Evolutionary conservation across 228 moss, liverwort and hornwort genomes (phyloP), one percentile per base, ranked within the genome.

Genomic region (Sphagnum fallax): DNA sequence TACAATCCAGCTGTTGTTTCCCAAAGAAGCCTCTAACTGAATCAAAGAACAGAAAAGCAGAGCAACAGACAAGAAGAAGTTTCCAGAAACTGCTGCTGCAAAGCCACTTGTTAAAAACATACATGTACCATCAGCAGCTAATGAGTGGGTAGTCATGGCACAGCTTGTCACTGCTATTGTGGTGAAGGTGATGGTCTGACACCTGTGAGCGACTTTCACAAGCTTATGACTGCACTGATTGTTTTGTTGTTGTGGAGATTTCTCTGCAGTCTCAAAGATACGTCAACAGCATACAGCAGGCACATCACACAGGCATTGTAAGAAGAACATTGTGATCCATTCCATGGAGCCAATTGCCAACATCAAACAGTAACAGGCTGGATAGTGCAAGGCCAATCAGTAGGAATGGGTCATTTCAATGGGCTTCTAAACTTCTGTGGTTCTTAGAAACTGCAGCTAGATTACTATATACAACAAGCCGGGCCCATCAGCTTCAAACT

Each of bases 1-100:
- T 65, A 84, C 84, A 48, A 81, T 84, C 65, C 84, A 84, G 70
- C 68, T 84, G 64, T 64, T 84, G 50, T 84, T 84, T 16, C 84
- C 84, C 5, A 64, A 65, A 67, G 84, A 84, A 72, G 62, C 81
- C 68, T 78, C 74, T 67, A 67, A 73, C 61, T 81, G 81, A 53
- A 64, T 68, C 74, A 78, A 75, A 67, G 81, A 81, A 61, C 75
- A 67, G 72, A 71, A 68, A 64, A 61, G 61, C 59, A 64, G 3
- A 5, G 76, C 55, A 49, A 64, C 67, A 6, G 76, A 69, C 49
- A 50, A 62, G n/a, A 70, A 68, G 16, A 65, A 32, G 32, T 32
- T 32, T 32, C 32, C 32, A 32, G 32, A 32, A 32, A 32, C 32
- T 32, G 32, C 32, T 32, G 32, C 32, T 32, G 32, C 32, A 32